Conservation (phyloP, 768 basidiomycete species). For the Lyophyllum decastes region DNA sequence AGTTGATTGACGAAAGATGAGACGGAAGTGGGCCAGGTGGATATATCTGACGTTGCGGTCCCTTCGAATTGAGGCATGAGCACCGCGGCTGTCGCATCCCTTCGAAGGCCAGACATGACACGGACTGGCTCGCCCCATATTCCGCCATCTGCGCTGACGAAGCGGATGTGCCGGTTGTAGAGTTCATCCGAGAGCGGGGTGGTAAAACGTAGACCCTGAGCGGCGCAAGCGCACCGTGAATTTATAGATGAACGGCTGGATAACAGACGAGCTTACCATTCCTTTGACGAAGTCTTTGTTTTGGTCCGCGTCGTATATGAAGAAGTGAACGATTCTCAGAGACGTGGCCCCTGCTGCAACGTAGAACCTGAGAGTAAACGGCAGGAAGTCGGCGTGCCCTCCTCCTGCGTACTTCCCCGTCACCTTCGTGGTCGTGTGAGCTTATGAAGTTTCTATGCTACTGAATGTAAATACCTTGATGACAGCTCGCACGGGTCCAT, state of each 20-base stretch:
- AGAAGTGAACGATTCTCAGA: slow-evolving; percentile 36
- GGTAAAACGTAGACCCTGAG: slow-evolving; percentile 31
- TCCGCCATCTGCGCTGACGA: slow-evolving; percentile 30
- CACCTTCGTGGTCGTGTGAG: slow-evolving; percentile 18
- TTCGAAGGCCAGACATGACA: slow-evolving; percentile 36
- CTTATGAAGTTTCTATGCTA: not conserved
- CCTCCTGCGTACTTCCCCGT: slow-evolving; percentile 36
- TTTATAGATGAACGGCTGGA: not conserved
- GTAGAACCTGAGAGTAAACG: slow-evolving; percentile 37
- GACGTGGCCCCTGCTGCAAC: slow-evolving; percentile 33
- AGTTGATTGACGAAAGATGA: slow-evolving; percentile 30
- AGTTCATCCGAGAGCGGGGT: slow-evolving; percentile 35
- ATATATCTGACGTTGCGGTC: slow-evolving; percentile 30
- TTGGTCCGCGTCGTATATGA: slow-evolving; percentile 39
- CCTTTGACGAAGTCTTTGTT: slow-evolving; percentile 39
- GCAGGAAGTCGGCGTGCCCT: slow-evolving; percentile 33
- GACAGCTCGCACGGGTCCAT: slow-evolving; percentile 36
- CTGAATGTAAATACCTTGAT: slow-evolving; percentile 28
- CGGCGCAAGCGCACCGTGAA: not conserved
- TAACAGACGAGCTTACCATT: slow-evolving; percentile 20
- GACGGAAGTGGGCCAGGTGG: slow-evolving; percentile 37
- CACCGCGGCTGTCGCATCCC: slow-evolving; percentile 38
- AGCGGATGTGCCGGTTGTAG: slow-evolving; percentile 37
- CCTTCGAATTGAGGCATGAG: slow-evolving; percentile 38
- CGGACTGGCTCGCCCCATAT: slow-evolving; percentile 40